Evolutionary conservation across 2,329 filamentous ascomycete genomes (phyloP).

Genomic region (Talaromyces sp.): DNA sequence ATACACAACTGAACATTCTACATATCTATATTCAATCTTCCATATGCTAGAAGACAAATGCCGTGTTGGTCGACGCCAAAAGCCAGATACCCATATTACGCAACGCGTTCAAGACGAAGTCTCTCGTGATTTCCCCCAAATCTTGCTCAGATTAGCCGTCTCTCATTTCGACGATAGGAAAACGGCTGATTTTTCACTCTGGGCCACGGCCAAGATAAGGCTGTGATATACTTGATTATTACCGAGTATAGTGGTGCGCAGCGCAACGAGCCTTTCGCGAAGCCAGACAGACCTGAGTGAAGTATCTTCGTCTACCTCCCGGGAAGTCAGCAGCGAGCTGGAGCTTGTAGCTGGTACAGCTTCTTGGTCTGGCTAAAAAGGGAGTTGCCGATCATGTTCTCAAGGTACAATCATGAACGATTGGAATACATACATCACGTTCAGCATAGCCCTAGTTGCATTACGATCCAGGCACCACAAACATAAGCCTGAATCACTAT

Average conservation of each 20-base stretch:
- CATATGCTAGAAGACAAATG: background rate
- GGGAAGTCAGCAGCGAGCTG: background rate
- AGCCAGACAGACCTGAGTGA: no score
- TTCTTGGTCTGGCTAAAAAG: background rate
- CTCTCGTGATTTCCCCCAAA: background rate
- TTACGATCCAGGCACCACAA: background rate
- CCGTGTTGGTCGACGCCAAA: background rate
- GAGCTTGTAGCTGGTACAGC: background rate
- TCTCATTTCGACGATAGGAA: background rate
- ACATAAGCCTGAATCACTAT: background rate
- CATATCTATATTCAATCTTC: no score
- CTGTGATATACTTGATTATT: no score
- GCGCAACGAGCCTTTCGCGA: no score
- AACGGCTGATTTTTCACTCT: no score
- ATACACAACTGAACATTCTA: background rate
- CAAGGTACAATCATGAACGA: background rate
- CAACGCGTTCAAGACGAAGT: background rate
- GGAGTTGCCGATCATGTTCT: background rate
- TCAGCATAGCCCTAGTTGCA: background rate
- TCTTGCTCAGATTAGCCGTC: background rate
- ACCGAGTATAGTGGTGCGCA: no score
- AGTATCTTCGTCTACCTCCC: background rate
- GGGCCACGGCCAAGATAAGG: no score
- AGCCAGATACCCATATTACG: background rate
- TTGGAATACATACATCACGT: background rate